Evolutionary conservation across 768 basidiomycete species (phyloP).

Genomic region (Austroboletus festivus): DNA sequence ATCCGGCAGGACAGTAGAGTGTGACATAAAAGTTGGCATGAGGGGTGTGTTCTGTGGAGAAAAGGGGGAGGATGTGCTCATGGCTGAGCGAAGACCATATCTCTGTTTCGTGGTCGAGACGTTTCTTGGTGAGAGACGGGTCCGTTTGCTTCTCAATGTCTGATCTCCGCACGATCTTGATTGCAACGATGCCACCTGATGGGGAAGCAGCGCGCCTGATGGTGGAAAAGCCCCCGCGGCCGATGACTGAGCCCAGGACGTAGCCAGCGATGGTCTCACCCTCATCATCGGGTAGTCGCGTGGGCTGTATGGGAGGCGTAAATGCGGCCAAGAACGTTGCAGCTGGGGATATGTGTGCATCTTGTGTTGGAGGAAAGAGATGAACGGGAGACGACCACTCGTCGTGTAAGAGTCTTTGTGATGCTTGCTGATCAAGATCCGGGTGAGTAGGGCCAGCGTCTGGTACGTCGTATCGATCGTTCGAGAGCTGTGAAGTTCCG

Average conservation of each 20-base stretch:
- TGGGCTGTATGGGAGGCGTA: conserved; percentile 37
- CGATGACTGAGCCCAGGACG: conserved; percentile 71
- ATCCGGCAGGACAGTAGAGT: conserved; percentile 79
- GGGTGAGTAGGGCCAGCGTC: conserved; percentile 6
- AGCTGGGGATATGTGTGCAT: conserved; percentile 53
- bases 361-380: conserved; percentile 12
- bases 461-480: neutral
- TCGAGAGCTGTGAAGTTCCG: neutral
- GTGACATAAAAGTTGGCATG: conserved; percentile 80
- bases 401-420: conserved; percentile 13
- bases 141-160: conserved; percentile 53
- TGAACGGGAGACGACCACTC: neutral
- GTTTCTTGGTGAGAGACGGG: conserved; percentile 46
- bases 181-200: conserved; percentile 67
- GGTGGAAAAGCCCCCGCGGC: conserved; percentile 77
- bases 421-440: conserved; percentile 30
- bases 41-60: conserved; percentile 54
- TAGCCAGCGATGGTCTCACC: conserved; percentile 70
- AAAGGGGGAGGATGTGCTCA: conserved; percentile 84
- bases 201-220: conserved; percentile 67
- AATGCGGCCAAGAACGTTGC: conserved; percentile 73
- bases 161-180: conserved; percentile 74
- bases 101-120: conserved; percentile 64
- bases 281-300: conserved; percentile 56
- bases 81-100: conserved; percentile 78